Percentiles rank a stretch among this genome's conserved stretches.
phyloP scores from a whole-genome alignment of 345 rosid genomes.

The Linum usitatissimum region DNA sequence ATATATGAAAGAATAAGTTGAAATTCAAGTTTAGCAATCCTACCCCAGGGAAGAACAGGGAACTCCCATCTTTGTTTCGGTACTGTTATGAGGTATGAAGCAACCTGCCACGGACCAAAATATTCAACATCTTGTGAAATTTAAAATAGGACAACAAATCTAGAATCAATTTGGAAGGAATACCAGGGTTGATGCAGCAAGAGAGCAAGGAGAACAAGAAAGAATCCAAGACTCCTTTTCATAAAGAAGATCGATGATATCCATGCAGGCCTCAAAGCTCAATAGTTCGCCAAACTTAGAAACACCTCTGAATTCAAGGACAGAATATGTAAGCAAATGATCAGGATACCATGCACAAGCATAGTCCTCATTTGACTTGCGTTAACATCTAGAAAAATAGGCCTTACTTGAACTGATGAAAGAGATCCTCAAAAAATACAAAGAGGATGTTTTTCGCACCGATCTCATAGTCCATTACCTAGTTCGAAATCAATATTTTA shows the following conservation, averaged over 20 bases:
- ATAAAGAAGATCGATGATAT: constrained; percentile 81
- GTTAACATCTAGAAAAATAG: neutral
- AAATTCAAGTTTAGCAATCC: constrained; percentile 13
- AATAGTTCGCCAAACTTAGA: constrained; percentile 59
- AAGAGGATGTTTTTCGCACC: constrained; percentile 45
- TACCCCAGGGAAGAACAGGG: constrained; percentile 80
- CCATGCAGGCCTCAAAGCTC: constrained; percentile 66
- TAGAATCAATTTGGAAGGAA: constrained; percentile 10
- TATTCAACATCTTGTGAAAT: constrained; percentile 6
- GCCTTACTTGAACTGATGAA: constrained; percentile 44
- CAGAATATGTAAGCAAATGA: neutral
- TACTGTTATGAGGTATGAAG: constrained; percentile 56
- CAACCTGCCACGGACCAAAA: constrained; percentile 37
- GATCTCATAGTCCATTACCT: constrained; percentile 59
- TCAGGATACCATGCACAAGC: neutral
- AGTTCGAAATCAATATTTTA: constrained; percentile 5
- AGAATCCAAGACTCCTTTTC: constrained; percentile 47
- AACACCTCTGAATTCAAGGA: constrained; percentile 36
- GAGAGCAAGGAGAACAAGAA: constrained; percentile 37
- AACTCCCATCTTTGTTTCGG: constrained; percentile 65
- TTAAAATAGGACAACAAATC: neutral
- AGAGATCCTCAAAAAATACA: constrained; percentile 45
- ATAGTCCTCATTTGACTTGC: neutral
- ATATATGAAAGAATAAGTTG: neutral
- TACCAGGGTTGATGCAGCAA: constrained; percentile 75